Conservation (phyloP, 2,329 filamentous ascomycete species). For the Fusarium tupiense region DNA sequence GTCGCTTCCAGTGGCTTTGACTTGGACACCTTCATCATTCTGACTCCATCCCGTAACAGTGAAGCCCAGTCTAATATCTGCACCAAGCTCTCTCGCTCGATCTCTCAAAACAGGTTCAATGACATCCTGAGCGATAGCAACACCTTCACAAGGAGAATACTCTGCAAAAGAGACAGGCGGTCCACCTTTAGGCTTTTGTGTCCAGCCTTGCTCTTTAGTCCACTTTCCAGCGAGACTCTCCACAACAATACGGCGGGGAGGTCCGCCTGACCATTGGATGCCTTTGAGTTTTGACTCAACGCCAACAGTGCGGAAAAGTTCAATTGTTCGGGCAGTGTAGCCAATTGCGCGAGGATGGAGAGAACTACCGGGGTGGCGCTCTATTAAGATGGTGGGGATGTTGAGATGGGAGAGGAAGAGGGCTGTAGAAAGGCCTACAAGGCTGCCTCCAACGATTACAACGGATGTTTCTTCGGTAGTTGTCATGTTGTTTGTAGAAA, state of each 20-base stretch:
- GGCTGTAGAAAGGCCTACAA: slow-evolving; percentile 52
- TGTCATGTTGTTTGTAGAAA: background rate
- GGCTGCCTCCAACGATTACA: slow-evolving; percentile 52
- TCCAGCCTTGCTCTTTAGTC: slow-evolving; percentile 35
- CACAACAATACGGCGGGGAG: slow-evolving; percentile 34
- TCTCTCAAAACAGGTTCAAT: slow-evolving; percentile 52
- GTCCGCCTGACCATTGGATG: slow-evolving; percentile 27
- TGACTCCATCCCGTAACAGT: slow-evolving; percentile 44
- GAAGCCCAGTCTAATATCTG: slow-evolving; percentile 48
- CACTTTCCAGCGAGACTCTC: slow-evolving; percentile 38
- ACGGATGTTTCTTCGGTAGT: slow-evolving; percentile 35
- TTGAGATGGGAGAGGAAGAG: slow-evolving; percentile 48
- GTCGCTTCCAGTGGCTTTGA: background rate
- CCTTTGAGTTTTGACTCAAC: slow-evolving; percentile 26
- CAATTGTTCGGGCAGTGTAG: slow-evolving; percentile 51
- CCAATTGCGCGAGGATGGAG: slow-evolving; percentile 51
- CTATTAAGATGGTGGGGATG: slow-evolving; percentile 49
- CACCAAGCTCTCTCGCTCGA: slow-evolving; percentile 46
- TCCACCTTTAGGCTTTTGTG: background rate
- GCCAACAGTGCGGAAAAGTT: slow-evolving; percentile 46
- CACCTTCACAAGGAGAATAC: slow-evolving; percentile 33
- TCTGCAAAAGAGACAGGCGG: fast-evolving
- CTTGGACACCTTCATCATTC: slow-evolving; percentile 17
- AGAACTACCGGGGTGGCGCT: slow-evolving; percentile 48
- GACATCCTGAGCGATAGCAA: slow-evolving; percentile 50